phyloP scores from a whole-genome alignment of 495 filamentous ascomycete genomes.

The Glarea lozoyensis region DNA sequence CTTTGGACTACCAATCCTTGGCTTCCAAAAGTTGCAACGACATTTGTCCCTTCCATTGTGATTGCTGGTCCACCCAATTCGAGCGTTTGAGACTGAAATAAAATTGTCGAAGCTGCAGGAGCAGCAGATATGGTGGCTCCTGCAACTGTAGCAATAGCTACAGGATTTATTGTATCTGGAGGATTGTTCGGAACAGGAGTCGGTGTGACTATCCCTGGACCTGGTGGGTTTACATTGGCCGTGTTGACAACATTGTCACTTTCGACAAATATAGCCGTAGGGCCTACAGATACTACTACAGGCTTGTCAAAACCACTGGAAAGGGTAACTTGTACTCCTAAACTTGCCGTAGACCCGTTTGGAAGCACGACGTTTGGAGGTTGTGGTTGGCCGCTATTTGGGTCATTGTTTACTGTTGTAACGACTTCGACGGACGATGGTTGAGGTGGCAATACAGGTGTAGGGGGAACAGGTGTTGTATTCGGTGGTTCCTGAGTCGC shows the following conservation, averaged over 20 bases:
- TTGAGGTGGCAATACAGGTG: background rate
- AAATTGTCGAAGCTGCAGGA: slow-evolving; percentile 7
- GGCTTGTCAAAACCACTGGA: background rate
- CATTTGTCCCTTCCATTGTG: background rate
- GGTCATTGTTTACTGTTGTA: slow-evolving; percentile 3
- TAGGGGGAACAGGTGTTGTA: background rate
- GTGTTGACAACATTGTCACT: background rate
- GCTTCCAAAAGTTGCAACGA: slow-evolving; percentile 1
- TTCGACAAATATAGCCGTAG: slow-evolving; percentile 5
- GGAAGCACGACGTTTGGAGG: slow-evolving; percentile 5
- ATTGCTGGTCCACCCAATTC: slow-evolving; percentile 2
- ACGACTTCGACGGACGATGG: background rate
- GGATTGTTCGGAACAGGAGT: background rate
- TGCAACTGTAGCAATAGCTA: slow-evolving; percentile 4
- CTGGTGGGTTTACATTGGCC: background rate
- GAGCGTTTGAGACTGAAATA: slow-evolving; percentile 9
- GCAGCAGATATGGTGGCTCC: slow-evolving; percentile 4
- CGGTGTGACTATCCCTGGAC: background rate
- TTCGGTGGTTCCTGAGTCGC: background rate
- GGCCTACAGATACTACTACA: slow-evolving; percentile 6
- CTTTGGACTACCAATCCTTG: slow-evolving; percentile 3
- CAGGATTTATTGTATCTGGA: background rate
- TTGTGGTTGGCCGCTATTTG: slow-evolving; percentile 1
- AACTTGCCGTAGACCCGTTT: slow-evolving; percentile 2
- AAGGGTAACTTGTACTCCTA: slow-evolving; percentile 2